Evolutionary conservation across 495 filamentous ascomycete genomes (phyloP).

Genomic region (Monascus purpureus): DNA sequence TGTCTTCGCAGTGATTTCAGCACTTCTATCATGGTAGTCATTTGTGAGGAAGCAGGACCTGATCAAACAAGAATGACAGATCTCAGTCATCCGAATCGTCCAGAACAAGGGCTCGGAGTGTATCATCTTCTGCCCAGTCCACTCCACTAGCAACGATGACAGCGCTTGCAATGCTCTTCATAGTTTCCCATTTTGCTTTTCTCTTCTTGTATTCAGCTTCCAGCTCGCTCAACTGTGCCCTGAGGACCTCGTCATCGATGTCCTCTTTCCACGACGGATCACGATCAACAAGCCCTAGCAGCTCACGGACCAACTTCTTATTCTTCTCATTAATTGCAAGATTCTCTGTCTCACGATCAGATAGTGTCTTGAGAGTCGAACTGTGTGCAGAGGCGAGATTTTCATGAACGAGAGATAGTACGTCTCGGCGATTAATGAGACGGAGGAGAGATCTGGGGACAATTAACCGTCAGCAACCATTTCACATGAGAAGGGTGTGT

Average conservation of each 20-base stretch:
- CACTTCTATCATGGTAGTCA: not conserved
- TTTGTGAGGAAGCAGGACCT: too few species aligned
- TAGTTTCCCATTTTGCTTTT: conserved; percentile 50
- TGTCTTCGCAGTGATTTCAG: too few species aligned
- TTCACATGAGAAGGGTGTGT: too few species aligned
- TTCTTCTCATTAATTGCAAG: conserved; percentile 43
- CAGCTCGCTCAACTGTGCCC: conserved; percentile 37
- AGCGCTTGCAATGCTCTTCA: conserved; percentile 61
- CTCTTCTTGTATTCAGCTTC: conserved; percentile 42
- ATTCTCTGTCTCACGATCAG: conserved; percentile 40
- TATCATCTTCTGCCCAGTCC: conserved; percentile 64
- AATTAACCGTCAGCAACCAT: conserved; percentile 4
- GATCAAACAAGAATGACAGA: too few species aligned
- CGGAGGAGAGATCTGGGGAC: conserved; percentile 46
- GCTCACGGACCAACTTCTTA: conserved; percentile 40
- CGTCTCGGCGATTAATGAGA: conserved; percentile 52
- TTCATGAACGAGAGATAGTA: conserved; percentile 44
- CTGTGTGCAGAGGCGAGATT: conserved; percentile 38
- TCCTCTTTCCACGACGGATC: conserved; percentile 37
- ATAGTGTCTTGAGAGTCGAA: conserved; percentile 31
- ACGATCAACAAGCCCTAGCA: conserved; percentile 46
- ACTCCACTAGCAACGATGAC: conserved; percentile 72
- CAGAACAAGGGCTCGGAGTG: conserved; percentile 57
- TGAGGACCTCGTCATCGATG: conserved; percentile 34
- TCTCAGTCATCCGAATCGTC: conserved; percentile 49